A percentile compares a stretch with the other conserved stretches of the same genome.
Conservation (phyloP, 208 protist species). For the Trypanosomatidae sp. region DNA sequence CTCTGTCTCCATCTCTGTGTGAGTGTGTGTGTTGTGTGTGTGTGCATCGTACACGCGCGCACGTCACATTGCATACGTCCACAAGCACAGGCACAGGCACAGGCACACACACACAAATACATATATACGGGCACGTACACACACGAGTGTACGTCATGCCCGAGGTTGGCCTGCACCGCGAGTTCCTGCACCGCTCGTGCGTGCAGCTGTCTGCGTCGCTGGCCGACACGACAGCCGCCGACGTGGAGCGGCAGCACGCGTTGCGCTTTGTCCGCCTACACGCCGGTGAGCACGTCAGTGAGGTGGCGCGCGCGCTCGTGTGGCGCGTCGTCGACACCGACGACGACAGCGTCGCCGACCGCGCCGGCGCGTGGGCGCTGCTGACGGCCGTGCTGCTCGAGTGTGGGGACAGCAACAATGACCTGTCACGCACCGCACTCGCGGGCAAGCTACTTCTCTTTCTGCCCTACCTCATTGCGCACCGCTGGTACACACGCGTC, state of each 20-base stretch:
- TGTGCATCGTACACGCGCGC: too few species aligned
- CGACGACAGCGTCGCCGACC: constrained; percentile 19
- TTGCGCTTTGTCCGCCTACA: constrained; percentile 54
- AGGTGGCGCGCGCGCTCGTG: constrained; percentile 57
- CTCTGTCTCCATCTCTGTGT: too few species aligned
- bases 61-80: too few species aligned
- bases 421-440: constrained; percentile 34
- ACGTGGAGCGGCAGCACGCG: constrained; percentile 37
- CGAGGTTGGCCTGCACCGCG: constrained; percentile 12
- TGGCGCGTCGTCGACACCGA: constrained; percentile 78
- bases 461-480: constrained; percentile 48
- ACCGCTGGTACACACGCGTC: constrained; percentile 53
- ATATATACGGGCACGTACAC: not conserved
- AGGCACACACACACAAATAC: not conserved
- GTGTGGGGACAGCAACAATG: constrained; percentile 31
- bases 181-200: constrained; percentile 73
- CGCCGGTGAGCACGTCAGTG: constrained; percentile 28
- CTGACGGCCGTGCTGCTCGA: constrained; percentile 47
- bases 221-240: constrained; percentile 18
- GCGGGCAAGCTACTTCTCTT: constrained; percentile 53
- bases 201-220: constrained; percentile 67
- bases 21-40: too few species aligned
- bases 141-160: constrained; percentile 10
- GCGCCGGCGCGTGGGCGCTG: constrained; percentile 57
- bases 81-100: too few species aligned